Evolutionary conservation across 2,329 filamentous ascomycete genomes (phyloP).

Genomic region (Trichoderma harzianum): DNA sequence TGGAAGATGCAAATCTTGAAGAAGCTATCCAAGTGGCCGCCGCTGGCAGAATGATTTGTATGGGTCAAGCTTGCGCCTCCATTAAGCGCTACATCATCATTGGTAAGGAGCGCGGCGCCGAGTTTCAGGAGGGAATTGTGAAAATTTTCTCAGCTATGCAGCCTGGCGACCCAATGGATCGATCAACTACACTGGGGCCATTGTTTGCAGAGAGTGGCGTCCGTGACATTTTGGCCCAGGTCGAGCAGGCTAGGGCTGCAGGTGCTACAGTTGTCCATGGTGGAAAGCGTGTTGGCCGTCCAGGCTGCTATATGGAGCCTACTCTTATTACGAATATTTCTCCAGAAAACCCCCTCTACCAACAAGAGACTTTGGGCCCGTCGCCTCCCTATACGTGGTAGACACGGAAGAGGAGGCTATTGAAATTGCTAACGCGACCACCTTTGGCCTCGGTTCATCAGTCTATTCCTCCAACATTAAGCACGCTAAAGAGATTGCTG

Average conservation of each 20-base stretch:
- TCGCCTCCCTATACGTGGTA: constrained; percentile 29
- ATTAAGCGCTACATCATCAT: not conserved
- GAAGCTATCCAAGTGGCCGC: constrained; percentile 1
- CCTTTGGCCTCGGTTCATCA: constrained; percentile 52
- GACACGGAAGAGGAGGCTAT: constrained; percentile 27
- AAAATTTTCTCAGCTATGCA: constrained; percentile 43
- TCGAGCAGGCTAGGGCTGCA: constrained; percentile 60
- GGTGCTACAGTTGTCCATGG: constrained; percentile 49
- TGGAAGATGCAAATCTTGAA: constrained; percentile 68
- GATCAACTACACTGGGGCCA: constrained; percentile 62
- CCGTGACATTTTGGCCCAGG: constrained; percentile 64
- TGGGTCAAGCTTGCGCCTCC: not conserved
- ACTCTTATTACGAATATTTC: constrained; percentile 23
- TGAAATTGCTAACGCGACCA: constrained; percentile 38
- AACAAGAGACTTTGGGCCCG: constrained; percentile 30
- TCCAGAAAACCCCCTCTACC: constrained; percentile 23
- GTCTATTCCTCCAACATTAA: constrained; percentile 54
- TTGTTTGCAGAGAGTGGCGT: constrained; percentile 63
- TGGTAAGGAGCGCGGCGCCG: constrained; percentile 30
- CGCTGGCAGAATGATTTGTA: not conserved
- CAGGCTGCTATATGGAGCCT: constrained; percentile 29
- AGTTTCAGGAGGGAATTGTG: constrained; percentile 55
- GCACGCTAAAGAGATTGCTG: constrained; percentile 37
- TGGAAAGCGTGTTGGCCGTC: constrained; percentile 25
- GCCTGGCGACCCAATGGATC: constrained; percentile 60